Evolutionary conservation across 2,329 filamentous ascomycete genomes (phyloP), one percentile per base, ranked within the genome.

Genomic region (Sporothrix euskadiensis): DNA sequence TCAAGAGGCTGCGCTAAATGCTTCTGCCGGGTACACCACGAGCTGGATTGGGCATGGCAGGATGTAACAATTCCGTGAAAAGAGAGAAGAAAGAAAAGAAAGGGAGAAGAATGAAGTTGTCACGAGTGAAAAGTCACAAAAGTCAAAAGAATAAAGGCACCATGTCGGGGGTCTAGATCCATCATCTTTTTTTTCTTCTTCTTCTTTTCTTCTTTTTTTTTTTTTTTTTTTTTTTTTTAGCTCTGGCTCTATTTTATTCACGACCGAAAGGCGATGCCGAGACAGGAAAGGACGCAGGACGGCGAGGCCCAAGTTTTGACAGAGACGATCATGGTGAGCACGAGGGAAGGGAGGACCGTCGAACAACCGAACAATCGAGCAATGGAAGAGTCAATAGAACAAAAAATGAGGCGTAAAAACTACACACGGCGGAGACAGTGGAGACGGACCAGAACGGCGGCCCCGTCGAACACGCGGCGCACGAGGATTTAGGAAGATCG

Each of bases 21-120:
- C 68, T 47, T 57, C 52, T 70, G 68, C 68, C 52, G 35, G 54
- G 44, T 26, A 16, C 22, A 39, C 61, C 39, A 66, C 61, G 32
- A 41, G 57, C 32, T 61, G 57, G 57, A 61, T 61, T 41, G 57
- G 57, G 57, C 57, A 41, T 61, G 57, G 57, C 32, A 56, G 52
- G 52, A 10, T 56, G 52, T 22, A 8, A 39, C 16, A 41, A 16
- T 26, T 8, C 22, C 22, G 63, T 32, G 63, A 68, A 68, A 56
- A 61, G 57, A 39, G 16, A 39, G 4, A 61, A 61, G 8, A 35
- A 7, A 12, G 14, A 4, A 26, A 56, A 56, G 41, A 66, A 12
- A 47, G n/a, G 39, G 32, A 61, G 32, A 39, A 61, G 4, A 22
- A 61, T 14, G 61, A 44, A 14, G 61, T 4, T n/a, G n/a, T 47